A percentile compares a stretch with the other conserved stretches of the same genome.
phyloP scores from a whole-genome alignment of 1,284 basidiomycete genomes.

The Xanthoconium separans region DNA sequence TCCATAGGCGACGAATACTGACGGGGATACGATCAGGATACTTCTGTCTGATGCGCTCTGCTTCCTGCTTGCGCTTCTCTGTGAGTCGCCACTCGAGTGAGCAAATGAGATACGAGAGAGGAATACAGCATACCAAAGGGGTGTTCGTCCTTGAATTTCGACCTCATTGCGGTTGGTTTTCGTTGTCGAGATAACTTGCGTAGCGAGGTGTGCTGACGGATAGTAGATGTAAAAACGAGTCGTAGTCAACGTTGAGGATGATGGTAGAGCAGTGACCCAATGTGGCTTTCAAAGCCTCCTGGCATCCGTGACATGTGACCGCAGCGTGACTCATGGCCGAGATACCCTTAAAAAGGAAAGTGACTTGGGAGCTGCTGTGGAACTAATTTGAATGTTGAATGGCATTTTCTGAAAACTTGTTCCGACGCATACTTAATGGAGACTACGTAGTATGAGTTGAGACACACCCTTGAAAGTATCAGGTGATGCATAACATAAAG shows the following conservation, averaged over 20 bases:
- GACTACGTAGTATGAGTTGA: too few species aligned
- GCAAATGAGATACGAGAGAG: constrained; percentile 25
- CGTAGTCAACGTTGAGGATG: constrained; percentile 36
- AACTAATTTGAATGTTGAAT: too few species aligned
- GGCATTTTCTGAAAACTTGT: too few species aligned
- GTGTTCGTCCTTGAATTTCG: constrained; percentile 99
- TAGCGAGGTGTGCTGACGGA: constrained; percentile 5
- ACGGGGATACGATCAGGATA: constrained; percentile 98
- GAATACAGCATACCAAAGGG: constrained; percentile 75
- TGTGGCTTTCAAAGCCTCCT: constrained; percentile 35
- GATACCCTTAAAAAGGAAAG: constrained; percentile 10
- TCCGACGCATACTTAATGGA: too few species aligned
- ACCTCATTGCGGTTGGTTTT: constrained; percentile 62
- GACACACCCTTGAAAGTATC: background rate
- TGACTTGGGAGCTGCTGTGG: background rate
- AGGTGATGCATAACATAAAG: background rate
- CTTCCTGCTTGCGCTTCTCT: constrained; percentile 99
- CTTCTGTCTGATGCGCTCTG: constrained; percentile 96
- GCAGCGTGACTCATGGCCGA: constrained; percentile 23
- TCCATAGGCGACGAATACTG: constrained; percentile 35
- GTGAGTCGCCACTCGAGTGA: constrained; percentile 22
- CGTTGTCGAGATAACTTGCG: constrained; percentile 5
- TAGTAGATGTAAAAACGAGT: constrained; percentile 23
- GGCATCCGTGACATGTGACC: constrained; percentile 34
- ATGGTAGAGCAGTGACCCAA: constrained; percentile 25